A percentile compares a stretch with the other conserved stretches of the same genome.
These are phyloP conservation scores for Leccinum rimulosum DNA, from an alignment of 768 basidiomycete species.

Conservation along the genomic window DNA sequence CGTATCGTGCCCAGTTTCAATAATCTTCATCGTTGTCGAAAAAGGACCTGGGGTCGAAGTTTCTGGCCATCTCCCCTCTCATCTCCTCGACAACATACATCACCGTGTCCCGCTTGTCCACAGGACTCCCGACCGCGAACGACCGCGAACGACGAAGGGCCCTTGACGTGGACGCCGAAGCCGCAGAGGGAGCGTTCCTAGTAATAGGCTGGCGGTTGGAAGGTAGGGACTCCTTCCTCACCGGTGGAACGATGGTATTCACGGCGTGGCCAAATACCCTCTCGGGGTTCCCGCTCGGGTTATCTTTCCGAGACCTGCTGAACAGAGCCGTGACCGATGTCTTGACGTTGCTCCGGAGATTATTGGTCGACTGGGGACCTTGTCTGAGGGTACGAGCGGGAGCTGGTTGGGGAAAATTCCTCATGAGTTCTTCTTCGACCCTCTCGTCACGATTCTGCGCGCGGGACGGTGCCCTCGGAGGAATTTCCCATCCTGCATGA, in stretches of 20 bases:
- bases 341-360: conserved; percentile 5
- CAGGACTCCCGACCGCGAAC: conserved; percentile 14
- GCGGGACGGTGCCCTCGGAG: neutral
- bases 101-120: conserved; percentile 5
- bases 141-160: conserved; percentile 29
- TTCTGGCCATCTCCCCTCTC: conserved; percentile 15
- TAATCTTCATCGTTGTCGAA: conserved; percentile 13
- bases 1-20: neutral
- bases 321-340: conserved; percentile 6
- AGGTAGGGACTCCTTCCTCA: conserved; percentile 17
- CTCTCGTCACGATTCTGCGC: neutral
- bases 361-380: conserved; percentile 2
- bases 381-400: conserved; percentile 11
- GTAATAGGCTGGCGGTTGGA: neutral
- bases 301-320: conserved; percentile 1
- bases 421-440: conserved; percentile 6
- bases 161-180: neutral
- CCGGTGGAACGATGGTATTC: conserved; percentile 8
- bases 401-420: conserved; percentile 1
- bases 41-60: conserved; percentile 18
- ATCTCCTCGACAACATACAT: conserved; percentile 20
- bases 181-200: neutral
- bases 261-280: conserved; percentile 19
- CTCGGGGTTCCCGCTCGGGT: neutral
- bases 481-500: conserved; percentile 1